Evolutionary conservation across 495 filamentous ascomycete species (phyloP).

Genomic region (Talaromyces thailandensis): DNA sequence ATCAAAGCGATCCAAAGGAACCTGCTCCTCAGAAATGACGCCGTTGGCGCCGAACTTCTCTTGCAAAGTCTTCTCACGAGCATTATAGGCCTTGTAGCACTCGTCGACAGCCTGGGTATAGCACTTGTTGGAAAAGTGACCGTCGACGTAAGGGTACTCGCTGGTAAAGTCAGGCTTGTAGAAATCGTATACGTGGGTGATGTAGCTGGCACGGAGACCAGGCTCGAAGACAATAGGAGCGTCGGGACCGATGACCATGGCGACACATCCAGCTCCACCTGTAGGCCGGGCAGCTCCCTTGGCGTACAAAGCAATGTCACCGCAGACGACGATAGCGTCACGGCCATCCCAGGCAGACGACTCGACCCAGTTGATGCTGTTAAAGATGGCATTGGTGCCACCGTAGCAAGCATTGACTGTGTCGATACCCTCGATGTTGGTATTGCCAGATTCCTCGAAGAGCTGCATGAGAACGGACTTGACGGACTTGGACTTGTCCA

Average conservation of each 20-base stretch:
- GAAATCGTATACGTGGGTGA: conserved; percentile 96
- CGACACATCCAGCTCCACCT: conserved; percentile 89
- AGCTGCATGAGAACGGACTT: conserved; percentile 99
- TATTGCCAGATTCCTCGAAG: conserved; percentile 73
- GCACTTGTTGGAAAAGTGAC: conserved; percentile 89
- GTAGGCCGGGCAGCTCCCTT: conserved; percentile 94
- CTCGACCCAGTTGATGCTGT: conserved; percentile 95
- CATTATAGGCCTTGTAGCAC: conserved; percentile 92
- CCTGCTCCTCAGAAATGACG: conserved; percentile 46
- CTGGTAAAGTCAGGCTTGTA: conserved; percentile 98
- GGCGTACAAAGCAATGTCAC: conserved; percentile 97
- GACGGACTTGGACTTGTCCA: conserved; percentile 99
- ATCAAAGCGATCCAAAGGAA: conserved; percentile 85
- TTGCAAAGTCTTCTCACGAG: conserved; percentile 68
- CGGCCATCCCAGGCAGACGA: conserved; percentile 97
- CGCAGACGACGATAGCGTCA: conserved; percentile 85
- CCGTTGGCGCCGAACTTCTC: conserved; percentile 55
- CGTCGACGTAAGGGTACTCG: conserved; percentile 96
- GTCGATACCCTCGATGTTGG: conserved; percentile 94
- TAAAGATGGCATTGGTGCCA: conserved; percentile 96
- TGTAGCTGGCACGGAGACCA: conserved; percentile 84
- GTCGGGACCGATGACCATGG: conserved; percentile 88
- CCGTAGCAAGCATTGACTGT: conserved; percentile 98
- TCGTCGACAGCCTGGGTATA: conserved; percentile 92
- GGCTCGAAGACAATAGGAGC: conserved; percentile 88